Conservation (phyloP, 768 basidiomycete genomes). For the Chalciporus pseudorubinellus region DNA sequence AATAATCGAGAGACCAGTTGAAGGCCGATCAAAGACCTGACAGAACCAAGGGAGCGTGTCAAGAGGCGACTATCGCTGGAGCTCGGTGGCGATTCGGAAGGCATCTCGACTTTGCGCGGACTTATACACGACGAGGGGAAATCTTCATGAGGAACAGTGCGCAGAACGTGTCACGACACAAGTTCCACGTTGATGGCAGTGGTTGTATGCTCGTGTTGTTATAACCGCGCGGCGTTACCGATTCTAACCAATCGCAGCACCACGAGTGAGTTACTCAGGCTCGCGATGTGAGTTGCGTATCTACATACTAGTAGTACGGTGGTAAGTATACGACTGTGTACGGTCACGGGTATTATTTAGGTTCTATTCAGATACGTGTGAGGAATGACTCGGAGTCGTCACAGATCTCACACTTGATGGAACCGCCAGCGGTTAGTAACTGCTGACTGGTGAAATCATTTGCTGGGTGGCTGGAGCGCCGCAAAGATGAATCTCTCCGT, state of each 20-base stretch:
- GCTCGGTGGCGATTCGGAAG: background rate
- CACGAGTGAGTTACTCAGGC: no score
- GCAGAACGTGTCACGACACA: background rate
- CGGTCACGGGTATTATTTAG: no score
- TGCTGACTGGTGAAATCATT: no score
- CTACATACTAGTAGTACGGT: no score
- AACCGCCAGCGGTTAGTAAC: no score
- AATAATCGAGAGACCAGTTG: conserved; percentile 82
- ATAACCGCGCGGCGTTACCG: background rate
- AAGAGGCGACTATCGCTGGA: conserved; percentile 18
- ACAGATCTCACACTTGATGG: no score
- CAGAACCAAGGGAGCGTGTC: conserved; percentile 38
- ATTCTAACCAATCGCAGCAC: no score
- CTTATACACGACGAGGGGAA: conserved; percentile 1
- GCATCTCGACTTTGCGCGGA: conserved; percentile 7
- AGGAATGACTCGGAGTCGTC: no score
- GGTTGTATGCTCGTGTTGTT: background rate
- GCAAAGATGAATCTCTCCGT: background rate
- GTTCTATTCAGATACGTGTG: no score
- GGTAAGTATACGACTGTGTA: no score
- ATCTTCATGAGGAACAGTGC: conserved; percentile 3
- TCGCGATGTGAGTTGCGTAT: no score
- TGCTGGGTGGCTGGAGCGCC: background rate
- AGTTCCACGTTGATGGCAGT: background rate
- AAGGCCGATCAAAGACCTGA: conserved; percentile 73